These are phyloP conservation scores for Hymenoscyphus linearis DNA, from an alignment of 2,329 filamentous ascomycete genomes.

Conservation along the genomic window DNA sequence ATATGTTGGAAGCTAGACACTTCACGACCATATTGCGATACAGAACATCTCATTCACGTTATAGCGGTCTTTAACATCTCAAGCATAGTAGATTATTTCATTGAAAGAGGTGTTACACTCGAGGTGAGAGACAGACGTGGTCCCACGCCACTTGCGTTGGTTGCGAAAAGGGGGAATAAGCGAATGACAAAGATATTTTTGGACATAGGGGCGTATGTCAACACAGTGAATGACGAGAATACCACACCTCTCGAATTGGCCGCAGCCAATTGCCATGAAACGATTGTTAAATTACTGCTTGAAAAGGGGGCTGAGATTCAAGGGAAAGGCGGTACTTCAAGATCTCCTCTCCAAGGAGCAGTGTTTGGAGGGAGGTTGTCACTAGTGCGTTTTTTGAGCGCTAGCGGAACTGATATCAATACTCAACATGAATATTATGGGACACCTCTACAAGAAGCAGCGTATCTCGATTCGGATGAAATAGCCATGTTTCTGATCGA, in stretches of 20 bases:
- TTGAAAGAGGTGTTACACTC: slow-evolving; percentile 3
- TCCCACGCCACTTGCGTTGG: slow-evolving; percentile 11
- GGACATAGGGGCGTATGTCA: slow-evolving; percentile 7
- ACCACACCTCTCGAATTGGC: slow-evolving; percentile 10
- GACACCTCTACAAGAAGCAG: slow-evolving; percentile 6
- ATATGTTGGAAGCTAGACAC: not conserved
- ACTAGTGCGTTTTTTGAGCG: not conserved
- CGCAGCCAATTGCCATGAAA: slow-evolving; percentile 13
- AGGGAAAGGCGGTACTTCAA: not conserved
- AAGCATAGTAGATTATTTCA: not conserved
- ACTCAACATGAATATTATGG: not conserved
- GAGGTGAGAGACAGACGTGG: slow-evolving; percentile 3
- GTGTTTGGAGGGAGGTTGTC: not conserved
- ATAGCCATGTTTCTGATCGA: slow-evolving; percentile 16
- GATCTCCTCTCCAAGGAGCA: slow-evolving; percentile 3
- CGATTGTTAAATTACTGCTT: slow-evolving; percentile 1
- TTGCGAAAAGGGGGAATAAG: slow-evolving; percentile 7
- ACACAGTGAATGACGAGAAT: not conserved
- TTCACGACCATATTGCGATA: not conserved
- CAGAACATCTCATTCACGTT: slow-evolving; percentile 8
- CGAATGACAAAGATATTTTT: slow-evolving; percentile 7
- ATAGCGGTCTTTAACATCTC: slow-evolving; percentile 5
- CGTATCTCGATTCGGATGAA: not conserved
- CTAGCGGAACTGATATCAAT: slow-evolving; percentile 19
- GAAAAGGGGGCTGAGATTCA: slow-evolving; percentile 9